Evolutionary conservation across 164 flowering plant genomes (phyloP).

Genomic region (Sextonia rubra): DNA sequence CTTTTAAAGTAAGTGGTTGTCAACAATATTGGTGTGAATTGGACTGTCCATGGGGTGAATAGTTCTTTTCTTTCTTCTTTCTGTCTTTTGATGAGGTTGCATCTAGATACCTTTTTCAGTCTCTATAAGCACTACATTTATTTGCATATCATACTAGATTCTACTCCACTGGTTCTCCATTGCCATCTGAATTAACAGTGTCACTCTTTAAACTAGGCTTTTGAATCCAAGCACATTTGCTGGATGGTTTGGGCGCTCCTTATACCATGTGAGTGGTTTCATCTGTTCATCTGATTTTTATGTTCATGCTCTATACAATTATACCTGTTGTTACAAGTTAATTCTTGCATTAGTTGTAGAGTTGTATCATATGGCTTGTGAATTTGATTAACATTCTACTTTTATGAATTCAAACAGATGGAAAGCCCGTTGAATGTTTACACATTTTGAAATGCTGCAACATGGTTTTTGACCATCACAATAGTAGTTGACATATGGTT

Average conservation of each 20-base stretch:
- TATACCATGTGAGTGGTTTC: constrained; percentile 74
- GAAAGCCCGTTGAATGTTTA: too few species aligned
- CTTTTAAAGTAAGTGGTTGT: too few species aligned
- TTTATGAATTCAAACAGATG: too few species aligned
- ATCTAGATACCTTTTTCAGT: neutral
- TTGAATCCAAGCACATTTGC: constrained; percentile 98
- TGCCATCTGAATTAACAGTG: constrained; percentile 5
- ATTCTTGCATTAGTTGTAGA: too few species aligned
- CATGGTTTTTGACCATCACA: too few species aligned
- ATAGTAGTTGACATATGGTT: neutral
- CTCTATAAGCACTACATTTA: constrained; percentile 1
- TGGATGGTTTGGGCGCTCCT: constrained; percentile 98
- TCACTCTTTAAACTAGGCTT: constrained; percentile 54
- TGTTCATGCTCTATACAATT: neutral
- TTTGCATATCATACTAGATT: constrained; percentile 10
- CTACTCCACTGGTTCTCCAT: neutral
- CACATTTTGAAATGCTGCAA: too few species aligned
- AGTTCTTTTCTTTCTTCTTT: too few species aligned
- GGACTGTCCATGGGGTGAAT: too few species aligned
- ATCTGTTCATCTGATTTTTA: neutral
- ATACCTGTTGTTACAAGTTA: neutral
- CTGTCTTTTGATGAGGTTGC: neutral
- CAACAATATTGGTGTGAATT: too few species aligned
- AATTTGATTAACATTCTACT: too few species aligned
- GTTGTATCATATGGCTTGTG: too few species aligned